Percentiles rank a stretch among this genome's conserved stretches.
phyloP scores from a whole-genome alignment of 495 filamentous ascomycete species.

The Podospora pseudoanserina region DNA sequence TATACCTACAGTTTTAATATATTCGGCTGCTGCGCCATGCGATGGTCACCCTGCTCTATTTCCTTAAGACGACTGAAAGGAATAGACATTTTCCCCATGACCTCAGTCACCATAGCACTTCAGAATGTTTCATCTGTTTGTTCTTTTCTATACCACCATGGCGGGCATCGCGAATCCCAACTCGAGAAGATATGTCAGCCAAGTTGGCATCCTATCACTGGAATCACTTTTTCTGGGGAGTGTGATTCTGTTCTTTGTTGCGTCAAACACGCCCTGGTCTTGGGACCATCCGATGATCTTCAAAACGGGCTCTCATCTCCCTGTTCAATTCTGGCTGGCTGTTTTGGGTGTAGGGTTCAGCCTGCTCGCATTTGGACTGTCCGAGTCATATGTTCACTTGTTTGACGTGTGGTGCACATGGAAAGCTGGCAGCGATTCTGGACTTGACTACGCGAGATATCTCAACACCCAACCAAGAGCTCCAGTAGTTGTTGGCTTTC shows the following conservation, averaged over 20 bases:
- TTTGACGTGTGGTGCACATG: constrained; percentile 13
- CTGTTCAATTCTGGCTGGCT: constrained; percentile 12
- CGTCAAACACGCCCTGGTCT: neutral
- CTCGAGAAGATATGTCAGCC: too few relatives aligned
- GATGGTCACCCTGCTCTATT: too few relatives aligned
- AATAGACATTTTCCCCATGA: too few relatives aligned
- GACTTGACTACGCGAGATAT: constrained; percentile 13
- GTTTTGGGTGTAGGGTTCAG: constrained; percentile 8
- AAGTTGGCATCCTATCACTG: neutral
- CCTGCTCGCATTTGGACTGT: constrained; percentile 8
- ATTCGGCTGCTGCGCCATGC: too few relatives aligned
- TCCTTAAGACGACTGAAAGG: too few relatives aligned
- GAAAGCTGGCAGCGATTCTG: neutral
- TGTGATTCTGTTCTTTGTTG: neutral
- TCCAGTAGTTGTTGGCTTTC: neutral
- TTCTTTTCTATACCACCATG: too few relatives aligned
- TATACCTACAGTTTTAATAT: too few relatives aligned
- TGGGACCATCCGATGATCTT: neutral
- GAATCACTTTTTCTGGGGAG: neutral
- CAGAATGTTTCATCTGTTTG: too few relatives aligned
- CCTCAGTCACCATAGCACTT: too few relatives aligned
- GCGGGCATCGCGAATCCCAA: too few relatives aligned
- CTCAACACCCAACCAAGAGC: constrained; percentile 15
- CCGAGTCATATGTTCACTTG: neutral
- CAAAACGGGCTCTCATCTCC: constrained; percentile 1